Evolutionary conservation across 1,284 basidiomycete genomes (phyloP), one percentile per base, ranked within the genome.

Genomic region (Microbotryomycetes sp.): DNA sequence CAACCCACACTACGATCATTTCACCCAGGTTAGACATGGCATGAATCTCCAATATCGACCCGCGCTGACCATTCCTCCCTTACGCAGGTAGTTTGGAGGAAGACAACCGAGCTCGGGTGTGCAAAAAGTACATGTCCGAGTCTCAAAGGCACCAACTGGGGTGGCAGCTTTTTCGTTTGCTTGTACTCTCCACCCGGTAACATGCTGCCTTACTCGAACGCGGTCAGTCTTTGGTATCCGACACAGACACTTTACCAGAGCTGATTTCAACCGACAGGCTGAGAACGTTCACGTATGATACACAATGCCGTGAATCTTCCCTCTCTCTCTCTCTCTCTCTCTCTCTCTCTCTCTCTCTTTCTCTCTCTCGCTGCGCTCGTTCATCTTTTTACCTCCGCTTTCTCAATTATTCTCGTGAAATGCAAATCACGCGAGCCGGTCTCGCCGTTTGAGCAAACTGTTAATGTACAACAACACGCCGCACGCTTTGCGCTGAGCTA

Each of bases 91-190:
- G 51, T 61, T 9, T 59, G 64, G 63, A 35, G 51, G 30, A 29
- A 9, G 15, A 65, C 56, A n/a, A 61, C 35, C 27, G 18, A 56
- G 31, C 5, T 64, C 30, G 59, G 62, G 5, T 61, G 54, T 46
- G 59, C 55, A 4, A 15, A 51, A 29, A 6, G 23, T 0, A 28
- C 45, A 23, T 57, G 56, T 48, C 5, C 29, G 6, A 41, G 18
- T 9, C 35, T 41, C 11, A 41, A 41, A 41, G 35, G 35, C 35
- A 41, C 35, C 9, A 41, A 41, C 18, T 41, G 35, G 35, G 35
- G 35, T 41, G 35, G 35, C 18, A 11, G 11, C 11, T 41, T 41
- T 18, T 41, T 41, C 35, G 35, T 41, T 18, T 41, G 35, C 35
- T 41, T 41, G 35, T 41, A 41, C 35, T 41, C 35, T 9, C 35